A percentile compares a stretch with the other conserved stretches of the same genome.
Conservation (phyloP, 257 asterid genomes). For the Nicotiana noctiflora region DNA sequence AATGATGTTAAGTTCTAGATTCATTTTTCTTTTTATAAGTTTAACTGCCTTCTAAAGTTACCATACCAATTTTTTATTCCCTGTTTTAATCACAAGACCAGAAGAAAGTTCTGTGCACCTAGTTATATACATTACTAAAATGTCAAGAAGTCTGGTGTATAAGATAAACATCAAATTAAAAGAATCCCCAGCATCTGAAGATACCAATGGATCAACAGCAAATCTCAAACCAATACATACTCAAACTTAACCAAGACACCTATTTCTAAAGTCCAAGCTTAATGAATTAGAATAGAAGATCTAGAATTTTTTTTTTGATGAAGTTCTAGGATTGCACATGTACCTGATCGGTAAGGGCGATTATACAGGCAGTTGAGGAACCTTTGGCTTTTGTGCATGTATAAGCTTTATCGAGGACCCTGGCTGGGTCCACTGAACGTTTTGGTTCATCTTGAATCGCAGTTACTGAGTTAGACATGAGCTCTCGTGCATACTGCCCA, state of each 20-base stretch:
- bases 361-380: slow-evolving; percentile 92
- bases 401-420: slow-evolving; percentile 87
- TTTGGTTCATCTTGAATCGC: slow-evolving; percentile 78
- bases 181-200: background rate
- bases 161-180: background rate
- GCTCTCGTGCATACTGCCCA: slow-evolving; percentile 87
- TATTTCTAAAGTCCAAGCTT: background rate
- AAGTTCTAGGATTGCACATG: background rate
- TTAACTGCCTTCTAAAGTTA: background rate
- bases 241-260: background rate
- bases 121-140: background rate
- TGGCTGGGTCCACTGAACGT: slow-evolving; percentile 74
- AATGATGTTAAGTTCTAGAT: background rate
- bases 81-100: background rate
- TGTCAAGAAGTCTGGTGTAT: background rate
- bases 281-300: background rate
- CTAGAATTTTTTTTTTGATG: background rate
- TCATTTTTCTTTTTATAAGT: background rate
- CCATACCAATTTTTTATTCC: background rate
- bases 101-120: background rate
- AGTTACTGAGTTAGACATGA: slow-evolving; percentile 71
- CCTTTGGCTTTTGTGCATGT: slow-evolving; percentile 69
- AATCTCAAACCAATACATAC: background rate
- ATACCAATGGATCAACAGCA: background rate
- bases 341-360: slow-evolving; percentile 87